Conservation (phyloP, 805 yeast genomes). For the Ogataea haglerorum region DNA sequence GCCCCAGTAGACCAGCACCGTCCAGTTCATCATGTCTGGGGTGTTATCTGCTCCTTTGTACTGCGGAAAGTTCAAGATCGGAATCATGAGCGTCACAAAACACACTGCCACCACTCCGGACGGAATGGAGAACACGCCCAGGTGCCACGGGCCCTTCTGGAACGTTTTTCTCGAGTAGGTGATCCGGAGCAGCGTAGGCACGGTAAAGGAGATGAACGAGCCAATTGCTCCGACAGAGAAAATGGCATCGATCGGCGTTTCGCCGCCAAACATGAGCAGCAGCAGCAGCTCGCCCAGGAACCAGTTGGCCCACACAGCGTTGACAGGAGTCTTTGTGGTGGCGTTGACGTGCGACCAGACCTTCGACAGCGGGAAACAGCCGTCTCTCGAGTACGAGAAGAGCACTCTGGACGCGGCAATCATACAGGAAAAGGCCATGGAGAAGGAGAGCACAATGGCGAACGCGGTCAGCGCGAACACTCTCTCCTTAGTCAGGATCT, state of each 20-base stretch:
- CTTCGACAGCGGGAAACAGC: slow-evolving; percentile 60
- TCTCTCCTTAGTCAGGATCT: slow-evolving; percentile 40
- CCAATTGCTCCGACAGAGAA: slow-evolving; percentile 72
- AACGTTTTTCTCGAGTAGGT: slow-evolving; percentile 50
- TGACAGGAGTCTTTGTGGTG: slow-evolving; percentile 55
- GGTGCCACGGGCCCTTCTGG: slow-evolving; percentile 61
- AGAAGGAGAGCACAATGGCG: slow-evolving; percentile 40
- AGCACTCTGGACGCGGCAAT: slow-evolving; percentile 63
- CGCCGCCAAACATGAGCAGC: slow-evolving; percentile 60
- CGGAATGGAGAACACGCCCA: slow-evolving; percentile 49
- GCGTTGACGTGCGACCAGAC: slow-evolving; percentile 47
- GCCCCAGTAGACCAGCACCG: slow-evolving; percentile 56
- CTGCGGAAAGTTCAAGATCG: slow-evolving; percentile 56
- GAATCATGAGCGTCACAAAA: slow-evolving; percentile 53
- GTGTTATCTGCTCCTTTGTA: slow-evolving; percentile 35
- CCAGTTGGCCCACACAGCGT: slow-evolving; percentile 58
- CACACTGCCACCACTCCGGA: slow-evolving; percentile 44
- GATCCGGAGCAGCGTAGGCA: slow-evolving; percentile 57
- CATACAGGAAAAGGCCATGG: slow-evolving; percentile 54
- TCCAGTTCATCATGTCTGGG: slow-evolving; percentile 56
- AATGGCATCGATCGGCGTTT: slow-evolving; percentile 61
- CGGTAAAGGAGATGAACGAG: slow-evolving; percentile 58
- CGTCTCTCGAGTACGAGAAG: slow-evolving; percentile 64
- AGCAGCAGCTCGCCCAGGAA: slow-evolving; percentile 52
- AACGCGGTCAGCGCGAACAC: slow-evolving; percentile 42